Conservation (phyloP, 495 filamentous ascomycete genomes). For the Astrocystis sublimbata region DNA sequence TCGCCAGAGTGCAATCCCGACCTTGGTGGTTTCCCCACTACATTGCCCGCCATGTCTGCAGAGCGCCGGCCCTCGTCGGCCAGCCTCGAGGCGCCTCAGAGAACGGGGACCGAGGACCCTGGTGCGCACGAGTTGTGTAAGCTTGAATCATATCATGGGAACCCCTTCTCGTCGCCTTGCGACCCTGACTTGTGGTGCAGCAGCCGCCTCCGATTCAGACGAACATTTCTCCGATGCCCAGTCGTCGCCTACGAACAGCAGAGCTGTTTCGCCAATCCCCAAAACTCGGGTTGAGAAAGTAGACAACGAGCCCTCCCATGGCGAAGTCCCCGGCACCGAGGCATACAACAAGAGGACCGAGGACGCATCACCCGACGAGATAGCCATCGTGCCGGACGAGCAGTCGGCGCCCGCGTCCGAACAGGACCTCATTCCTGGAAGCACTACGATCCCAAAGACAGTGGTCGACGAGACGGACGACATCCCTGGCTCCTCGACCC, state of each 20-base stretch:
- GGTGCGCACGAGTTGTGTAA: constrained; percentile 82
- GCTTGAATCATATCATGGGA: constrained; percentile 19
- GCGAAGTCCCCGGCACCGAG: constrained; percentile 82
- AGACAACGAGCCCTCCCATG: constrained; percentile 64
- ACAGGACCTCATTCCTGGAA: constrained; percentile 9
- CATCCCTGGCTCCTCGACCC: constrained; percentile 41
- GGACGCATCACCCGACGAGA: constrained; percentile 82
- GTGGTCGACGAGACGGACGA: constrained; percentile 51
- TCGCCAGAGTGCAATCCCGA: neutral
- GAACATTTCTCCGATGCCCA: constrained; percentile 92
- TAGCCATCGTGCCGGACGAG: constrained; percentile 51
- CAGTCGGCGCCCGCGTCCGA: constrained; percentile 40
- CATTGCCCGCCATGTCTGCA: constrained; percentile 34
- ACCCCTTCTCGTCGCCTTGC: neutral
- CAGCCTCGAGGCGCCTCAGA: constrained; percentile 65
- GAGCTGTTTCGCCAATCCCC: constrained; percentile 67
- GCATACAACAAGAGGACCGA: constrained; percentile 73
- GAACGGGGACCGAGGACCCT: constrained; percentile 68
- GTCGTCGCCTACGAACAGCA: constrained; percentile 60
- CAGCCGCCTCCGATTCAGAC: constrained; percentile 70
- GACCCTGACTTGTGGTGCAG: neutral
- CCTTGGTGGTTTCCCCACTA: neutral
- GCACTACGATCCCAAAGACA: constrained; percentile 43
- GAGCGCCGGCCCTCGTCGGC: constrained; percentile 33
- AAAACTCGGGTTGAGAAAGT: constrained; percentile 81